Evolutionary conservation across 2,329 filamentous ascomycete species (phyloP).

Genomic region (Monosporascus sp.): DNA sequence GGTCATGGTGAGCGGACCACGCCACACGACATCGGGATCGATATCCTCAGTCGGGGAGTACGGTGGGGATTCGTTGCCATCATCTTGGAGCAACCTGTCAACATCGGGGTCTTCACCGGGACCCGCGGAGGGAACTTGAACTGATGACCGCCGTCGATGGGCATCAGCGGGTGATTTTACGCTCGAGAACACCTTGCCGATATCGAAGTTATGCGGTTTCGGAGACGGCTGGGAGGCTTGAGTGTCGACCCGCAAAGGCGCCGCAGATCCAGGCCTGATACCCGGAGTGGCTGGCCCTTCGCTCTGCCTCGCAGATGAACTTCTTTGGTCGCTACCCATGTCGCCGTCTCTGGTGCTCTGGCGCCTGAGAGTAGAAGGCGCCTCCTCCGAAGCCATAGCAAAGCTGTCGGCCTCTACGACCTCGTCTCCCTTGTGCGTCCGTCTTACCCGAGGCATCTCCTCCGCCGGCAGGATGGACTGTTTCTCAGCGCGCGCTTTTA

Average conservation of each 20-base stretch:
- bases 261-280: slow-evolving; percentile 17
- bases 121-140: slow-evolving; percentile 41
- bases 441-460: slow-evolving; percentile 70
- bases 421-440: slow-evolving; percentile 94
- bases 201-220: slow-evolving; percentile 63
- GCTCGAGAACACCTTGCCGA: slow-evolving; percentile 78
- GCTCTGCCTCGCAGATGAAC: slow-evolving; percentile 7
- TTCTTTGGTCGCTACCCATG: slow-evolving; percentile 3
- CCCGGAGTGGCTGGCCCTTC: slow-evolving; percentile 11
- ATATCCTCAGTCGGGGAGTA: slow-evolving; percentile 76
- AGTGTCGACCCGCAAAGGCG: slow-evolving; percentile 39
- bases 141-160: slow-evolving; percentile 42
- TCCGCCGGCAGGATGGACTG: slow-evolving; percentile 79
- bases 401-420: slow-evolving; percentile 70
- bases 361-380: slow-evolving; percentile 30
- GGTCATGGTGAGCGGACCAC: slow-evolving; percentile 70
- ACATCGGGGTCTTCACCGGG: slow-evolving; percentile 80
- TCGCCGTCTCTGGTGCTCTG: slow-evolving; percentile 20
- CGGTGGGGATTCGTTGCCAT: slow-evolving; percentile 70
- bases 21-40: slow-evolving; percentile 72
- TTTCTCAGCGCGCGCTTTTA: slow-evolving; percentile 73
- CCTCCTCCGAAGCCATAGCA: slow-evolving; percentile 29
- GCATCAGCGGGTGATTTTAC: slow-evolving; percentile 66
- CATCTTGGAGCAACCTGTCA: slow-evolving; percentile 80
- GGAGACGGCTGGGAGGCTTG: slow-evolving; percentile 43